A percentile compares a stretch with the other conserved stretches of the same genome.
Evolutionary conservation across 1,284 basidiomycete species (phyloP).

Genomic region (Ganoderma lucidum): DNA sequence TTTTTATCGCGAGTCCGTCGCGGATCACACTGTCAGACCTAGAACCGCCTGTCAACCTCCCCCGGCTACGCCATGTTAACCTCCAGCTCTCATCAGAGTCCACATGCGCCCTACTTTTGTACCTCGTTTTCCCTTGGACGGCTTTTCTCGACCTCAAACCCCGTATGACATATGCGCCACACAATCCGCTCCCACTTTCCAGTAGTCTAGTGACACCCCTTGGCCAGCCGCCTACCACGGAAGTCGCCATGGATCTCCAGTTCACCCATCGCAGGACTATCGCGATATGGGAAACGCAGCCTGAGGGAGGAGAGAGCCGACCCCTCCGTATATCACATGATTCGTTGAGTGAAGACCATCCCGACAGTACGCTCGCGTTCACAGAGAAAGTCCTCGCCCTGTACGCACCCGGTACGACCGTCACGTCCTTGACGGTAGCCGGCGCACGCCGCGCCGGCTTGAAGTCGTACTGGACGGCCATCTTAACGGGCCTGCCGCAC

Average conservation of each 20-base stretch:
- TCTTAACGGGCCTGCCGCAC: not conserved
- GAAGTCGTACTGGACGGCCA: not conserved
- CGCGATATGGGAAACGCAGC: not conserved
- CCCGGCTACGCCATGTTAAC: not conserved
- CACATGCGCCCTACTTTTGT: not conserved
- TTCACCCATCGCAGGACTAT: not conserved
- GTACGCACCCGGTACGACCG: not conserved
- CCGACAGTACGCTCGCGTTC: not conserved
- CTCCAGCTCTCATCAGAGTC: not conserved
- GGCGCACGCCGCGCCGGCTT: not conserved
- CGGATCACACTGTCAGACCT: not conserved
- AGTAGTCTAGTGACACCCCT: not conserved
- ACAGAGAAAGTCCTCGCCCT: not conserved
- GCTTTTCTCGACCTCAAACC: not conserved
- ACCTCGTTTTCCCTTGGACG: not conserved
- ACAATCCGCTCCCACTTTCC: not conserved
- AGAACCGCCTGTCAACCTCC: not conserved
- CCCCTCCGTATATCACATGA: not conserved
- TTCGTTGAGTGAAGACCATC: not conserved
- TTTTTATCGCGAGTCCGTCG: not conserved
- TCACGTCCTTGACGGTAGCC: not conserved
- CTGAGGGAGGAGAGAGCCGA: not conserved
- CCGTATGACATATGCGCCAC: not conserved
- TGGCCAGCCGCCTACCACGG: not conserved
- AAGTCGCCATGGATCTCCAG: not conserved